phyloP scores from a whole-genome alignment of 192 early-diverging fungal species.

The Coemansia sp. region DNA sequence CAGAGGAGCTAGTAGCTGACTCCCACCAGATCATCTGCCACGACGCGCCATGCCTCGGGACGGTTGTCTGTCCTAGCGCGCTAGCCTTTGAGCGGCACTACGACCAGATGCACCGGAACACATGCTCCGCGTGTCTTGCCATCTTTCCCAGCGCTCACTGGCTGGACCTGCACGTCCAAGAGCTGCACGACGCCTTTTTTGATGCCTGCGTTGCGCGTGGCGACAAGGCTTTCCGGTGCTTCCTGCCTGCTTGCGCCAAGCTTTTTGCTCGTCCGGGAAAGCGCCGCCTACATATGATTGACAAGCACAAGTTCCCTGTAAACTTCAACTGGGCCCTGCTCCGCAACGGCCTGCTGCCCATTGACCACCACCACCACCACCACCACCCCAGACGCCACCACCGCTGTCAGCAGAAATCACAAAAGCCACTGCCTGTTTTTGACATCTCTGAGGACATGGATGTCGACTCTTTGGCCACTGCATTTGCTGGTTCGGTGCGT shows the following conservation, averaged over 20 bases:
- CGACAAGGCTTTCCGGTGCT: slow-evolving; percentile 37
- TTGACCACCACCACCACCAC: background rate
- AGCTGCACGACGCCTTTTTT: slow-evolving; percentile 49
- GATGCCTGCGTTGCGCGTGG: slow-evolving; percentile 24
- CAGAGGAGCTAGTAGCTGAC: slow-evolving; percentile 7
- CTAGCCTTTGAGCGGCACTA: slow-evolving; percentile 48
- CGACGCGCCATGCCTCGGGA: slow-evolving; percentile 43
- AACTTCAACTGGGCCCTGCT: slow-evolving; percentile 46
- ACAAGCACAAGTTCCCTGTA: slow-evolving; percentile 32
- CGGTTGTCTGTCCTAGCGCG: slow-evolving; percentile 17
- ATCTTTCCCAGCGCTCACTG: slow-evolving; percentile 49
- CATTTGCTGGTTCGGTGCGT: slow-evolving; percentile 29
- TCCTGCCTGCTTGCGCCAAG: slow-evolving; percentile 24
- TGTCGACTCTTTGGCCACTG: slow-evolving; percentile 31
- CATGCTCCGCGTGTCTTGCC: slow-evolving; percentile 28
- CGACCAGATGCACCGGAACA: slow-evolving; percentile 44
- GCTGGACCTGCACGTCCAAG: slow-evolving; percentile 53
- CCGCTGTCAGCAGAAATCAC: background rate
- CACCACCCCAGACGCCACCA: background rate
- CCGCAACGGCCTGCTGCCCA: slow-evolving; percentile 17
- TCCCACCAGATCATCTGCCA: slow-evolving; percentile 32
- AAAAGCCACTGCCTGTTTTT: background rate
- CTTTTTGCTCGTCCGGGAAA: slow-evolving; percentile 25
- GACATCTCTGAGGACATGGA: slow-evolving; percentile 22
- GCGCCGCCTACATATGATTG: slow-evolving; percentile 45